Conservation (phyloP, 2,329 filamentous ascomycete species). For the Exophiala spinifera region DNA sequence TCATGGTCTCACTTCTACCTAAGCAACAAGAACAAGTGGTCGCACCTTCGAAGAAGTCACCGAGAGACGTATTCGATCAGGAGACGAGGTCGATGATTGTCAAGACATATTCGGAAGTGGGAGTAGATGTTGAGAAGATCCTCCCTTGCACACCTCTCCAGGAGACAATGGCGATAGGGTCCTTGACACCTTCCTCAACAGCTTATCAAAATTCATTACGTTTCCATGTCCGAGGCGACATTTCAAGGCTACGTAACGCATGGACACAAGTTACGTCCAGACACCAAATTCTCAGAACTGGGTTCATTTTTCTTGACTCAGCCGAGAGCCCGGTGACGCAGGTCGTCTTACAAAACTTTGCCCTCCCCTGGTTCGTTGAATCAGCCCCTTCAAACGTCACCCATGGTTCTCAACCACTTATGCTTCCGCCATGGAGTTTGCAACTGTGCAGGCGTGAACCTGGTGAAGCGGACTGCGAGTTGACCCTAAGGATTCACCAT, state of each 20-base stretch:
- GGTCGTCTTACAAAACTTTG: slow-evolving; percentile 57
- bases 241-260: slow-evolving; percentile 51
- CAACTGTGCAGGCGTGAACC: neutral
- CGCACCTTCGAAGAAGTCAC: neutral
- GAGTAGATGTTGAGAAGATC: slow-evolving; percentile 51
- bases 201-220: slow-evolving; percentile 72
- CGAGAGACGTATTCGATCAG: neutral
- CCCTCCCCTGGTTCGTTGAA: slow-evolving; percentile 41
- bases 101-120: slow-evolving; percentile 19
- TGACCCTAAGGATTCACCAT: slow-evolving; percentile 66
- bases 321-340: slow-evolving; percentile 66
- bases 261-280: slow-evolving; percentile 64
- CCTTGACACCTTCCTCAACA: slow-evolving; percentile 40
- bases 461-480: neutral
- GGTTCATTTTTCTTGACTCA: slow-evolving; percentile 66
- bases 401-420: slow-evolving; percentile 6
- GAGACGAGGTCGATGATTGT: slow-evolving; percentile 3
- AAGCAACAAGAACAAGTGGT: neutral
- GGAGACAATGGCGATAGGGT: slow-evolving; percentile 75
- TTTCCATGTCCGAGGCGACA: slow-evolving; percentile 56
- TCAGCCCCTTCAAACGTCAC: neutral
- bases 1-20: slow-evolving; percentile 41
- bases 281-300: slow-evolving; percentile 75
- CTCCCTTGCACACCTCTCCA: slow-evolving; percentile 84
- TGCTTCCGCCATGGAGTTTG: slow-evolving; percentile 24